Percentiles rank a stretch among this genome's conserved stretches.
These are phyloP conservation scores for Goniomonas avonlea DNA, from an alignment of 78 protist genomes.

Conservation along the genomic window DNA sequence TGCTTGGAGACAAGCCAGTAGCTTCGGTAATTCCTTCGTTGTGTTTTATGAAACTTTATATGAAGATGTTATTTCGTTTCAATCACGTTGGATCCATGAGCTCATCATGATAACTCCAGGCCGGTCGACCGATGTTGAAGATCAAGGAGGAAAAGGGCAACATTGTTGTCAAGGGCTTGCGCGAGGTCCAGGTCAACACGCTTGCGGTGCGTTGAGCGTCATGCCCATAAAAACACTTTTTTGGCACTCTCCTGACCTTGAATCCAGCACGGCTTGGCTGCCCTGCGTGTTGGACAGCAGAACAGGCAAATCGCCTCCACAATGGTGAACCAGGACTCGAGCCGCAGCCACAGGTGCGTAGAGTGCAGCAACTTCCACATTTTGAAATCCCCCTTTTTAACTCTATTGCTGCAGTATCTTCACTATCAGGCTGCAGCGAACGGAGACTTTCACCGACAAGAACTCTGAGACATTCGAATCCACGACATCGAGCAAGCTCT, in stretches of 20 bases:
- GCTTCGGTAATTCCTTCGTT: background rate
- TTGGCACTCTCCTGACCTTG: background rate
- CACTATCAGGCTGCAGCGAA: background rate
- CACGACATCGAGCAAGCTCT: slow-evolving; percentile 23
- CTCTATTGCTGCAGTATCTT: background rate
- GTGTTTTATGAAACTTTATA: background rate
- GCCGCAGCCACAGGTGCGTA: slow-evolving; percentile 59
- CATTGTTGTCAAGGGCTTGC: slow-evolving; percentile 19
- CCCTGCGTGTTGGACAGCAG: no score
- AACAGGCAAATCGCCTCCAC: slow-evolving; percentile 58
- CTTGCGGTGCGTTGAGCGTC: background rate
- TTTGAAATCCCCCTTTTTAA: slow-evolving; percentile 14
- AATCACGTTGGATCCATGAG: background rate
- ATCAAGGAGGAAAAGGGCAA: slow-evolving; percentile 25
- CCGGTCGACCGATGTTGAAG: slow-evolving; percentile 19
- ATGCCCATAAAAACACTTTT: background rate
- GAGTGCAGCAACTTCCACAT: slow-evolving; percentile 38
- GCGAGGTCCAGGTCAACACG: slow-evolving; percentile 28
- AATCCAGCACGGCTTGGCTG: background rate
- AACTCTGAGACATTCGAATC: background rate
- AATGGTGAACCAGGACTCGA: slow-evolving; percentile 44
- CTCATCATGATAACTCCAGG: background rate
- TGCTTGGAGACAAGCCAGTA: slow-evolving; percentile 33
- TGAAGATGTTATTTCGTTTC: no score
- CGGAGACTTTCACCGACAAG: background rate